Conservation (phyloP, 1,284 basidiomycete species). For the Sanguinoderma infundibulare region DNA sequence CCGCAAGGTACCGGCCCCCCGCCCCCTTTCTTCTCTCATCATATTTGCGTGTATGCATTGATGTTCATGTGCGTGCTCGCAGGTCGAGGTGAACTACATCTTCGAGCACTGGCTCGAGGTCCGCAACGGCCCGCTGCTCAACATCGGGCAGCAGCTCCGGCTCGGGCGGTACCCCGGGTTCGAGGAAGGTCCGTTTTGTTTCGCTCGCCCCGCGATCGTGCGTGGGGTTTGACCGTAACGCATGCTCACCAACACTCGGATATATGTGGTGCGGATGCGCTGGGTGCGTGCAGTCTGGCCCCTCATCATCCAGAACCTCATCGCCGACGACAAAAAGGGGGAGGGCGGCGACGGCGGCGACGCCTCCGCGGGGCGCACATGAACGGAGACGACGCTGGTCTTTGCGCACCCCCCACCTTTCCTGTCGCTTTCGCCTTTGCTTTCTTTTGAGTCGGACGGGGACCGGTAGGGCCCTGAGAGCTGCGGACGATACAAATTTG, state of each 20-base stretch:
- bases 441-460: too few relatives aligned
- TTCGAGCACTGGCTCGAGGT: constrained; percentile 84
- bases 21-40: background rate
- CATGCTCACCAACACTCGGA: background rate
- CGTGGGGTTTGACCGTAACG: background rate
- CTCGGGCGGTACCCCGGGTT: constrained; percentile 83
- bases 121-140: constrained; percentile 78
- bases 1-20: constrained; percentile 58
- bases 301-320: constrained; percentile 60
- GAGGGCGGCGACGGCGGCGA: too few relatives aligned
- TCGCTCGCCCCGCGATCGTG: background rate
- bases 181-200: constrained; percentile 61
- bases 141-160: constrained; percentile 84
- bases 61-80: background rate
- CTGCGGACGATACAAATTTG: too few relatives aligned
- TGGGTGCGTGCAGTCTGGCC: constrained; percentile 61
- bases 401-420: too few relatives aligned
- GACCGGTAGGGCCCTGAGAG: background rate
- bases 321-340: constrained; percentile 17
- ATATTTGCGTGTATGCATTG: background rate
- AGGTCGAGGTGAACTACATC: constrained; percentile 81
- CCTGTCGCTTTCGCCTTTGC: too few relatives aligned
- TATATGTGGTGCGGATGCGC: background rate
- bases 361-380: background rate
- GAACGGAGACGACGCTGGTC: too few relatives aligned